phyloP scores from a whole-genome alignment of 495 filamentous ascomycete species.

The Hypoxylon crocopeplum region DNA sequence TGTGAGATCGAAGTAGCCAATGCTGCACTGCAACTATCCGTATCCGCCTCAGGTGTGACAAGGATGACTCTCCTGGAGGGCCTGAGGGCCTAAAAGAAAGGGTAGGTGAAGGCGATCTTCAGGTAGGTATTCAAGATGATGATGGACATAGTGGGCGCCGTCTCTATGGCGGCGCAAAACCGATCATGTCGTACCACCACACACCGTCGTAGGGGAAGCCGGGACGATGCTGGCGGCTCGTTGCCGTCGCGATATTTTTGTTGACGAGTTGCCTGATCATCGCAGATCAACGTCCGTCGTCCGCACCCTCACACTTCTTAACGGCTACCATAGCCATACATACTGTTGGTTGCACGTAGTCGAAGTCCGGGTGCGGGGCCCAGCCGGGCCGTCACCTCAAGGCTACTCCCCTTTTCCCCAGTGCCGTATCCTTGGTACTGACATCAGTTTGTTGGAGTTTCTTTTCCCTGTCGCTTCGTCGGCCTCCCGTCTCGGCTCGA shows the following conservation, averaged over 20 bases:
- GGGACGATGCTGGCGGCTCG: slow-evolving; percentile 18
- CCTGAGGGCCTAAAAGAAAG: slow-evolving; percentile 2
- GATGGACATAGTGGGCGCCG: slow-evolving; percentile 9
- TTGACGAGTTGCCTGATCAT: slow-evolving; percentile 14
- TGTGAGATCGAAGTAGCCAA: slow-evolving; percentile 27
- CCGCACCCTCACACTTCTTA: slow-evolving; percentile 5
- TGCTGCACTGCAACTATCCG: slow-evolving; percentile 23
- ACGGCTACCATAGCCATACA: background rate
- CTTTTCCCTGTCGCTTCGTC: slow-evolving; percentile 1
- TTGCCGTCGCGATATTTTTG: slow-evolving; percentile 23
- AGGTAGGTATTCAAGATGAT: slow-evolving; percentile 1
- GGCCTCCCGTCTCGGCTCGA: slow-evolving; percentile 11
- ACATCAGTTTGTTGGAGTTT: slow-evolving; percentile 14
- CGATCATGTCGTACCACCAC: slow-evolving; percentile 29
- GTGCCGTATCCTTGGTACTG: slow-evolving; percentile 30
- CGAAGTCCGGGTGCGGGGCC: slow-evolving; percentile 26
- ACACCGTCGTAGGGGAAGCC: background rate
- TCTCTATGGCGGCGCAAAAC: background rate
- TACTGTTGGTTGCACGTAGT: slow-evolving; percentile 8
- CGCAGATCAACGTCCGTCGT: slow-evolving; percentile 10
- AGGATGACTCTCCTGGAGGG: slow-evolving; percentile 7
- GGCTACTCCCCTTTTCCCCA: slow-evolving; percentile 7
- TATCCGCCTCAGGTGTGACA: slow-evolving; percentile 23
- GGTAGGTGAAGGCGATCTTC: background rate
- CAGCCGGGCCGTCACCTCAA: slow-evolving; percentile 20